These are phyloP conservation scores for Chytriomyces sp. DNA, from an alignment of 192 early-diverging fungal species.

Conservation along the genomic window DNA sequence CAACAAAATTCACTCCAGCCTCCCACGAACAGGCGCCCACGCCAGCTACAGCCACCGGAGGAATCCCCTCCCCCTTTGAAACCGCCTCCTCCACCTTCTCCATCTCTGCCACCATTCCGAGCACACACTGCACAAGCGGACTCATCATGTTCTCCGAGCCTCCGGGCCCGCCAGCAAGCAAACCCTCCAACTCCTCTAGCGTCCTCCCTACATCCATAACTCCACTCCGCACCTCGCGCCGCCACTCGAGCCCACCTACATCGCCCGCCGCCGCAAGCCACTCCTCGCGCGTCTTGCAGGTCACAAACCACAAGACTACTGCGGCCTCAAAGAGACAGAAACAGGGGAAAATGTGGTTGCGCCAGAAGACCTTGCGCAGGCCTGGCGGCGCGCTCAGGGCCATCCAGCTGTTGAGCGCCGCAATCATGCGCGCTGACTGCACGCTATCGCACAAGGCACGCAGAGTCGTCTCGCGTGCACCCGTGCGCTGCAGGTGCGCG, in stretches of 20 bases:
- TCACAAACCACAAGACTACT: constrained; percentile 7
- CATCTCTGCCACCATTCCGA: not conserved
- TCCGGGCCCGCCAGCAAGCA: not conserved
- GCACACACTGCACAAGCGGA: not conserved
- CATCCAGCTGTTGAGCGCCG: too few relatives aligned
- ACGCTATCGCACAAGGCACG: too few relatives aligned
- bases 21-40: too few relatives aligned
- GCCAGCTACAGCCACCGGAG: too few relatives aligned
- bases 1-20: too few relatives aligned
- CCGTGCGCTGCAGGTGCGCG: too few relatives aligned
- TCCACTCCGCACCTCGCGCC: constrained; percentile 3
- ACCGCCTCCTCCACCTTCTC: not conserved
- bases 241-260: not conserved
- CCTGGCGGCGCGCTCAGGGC: too few relatives aligned
- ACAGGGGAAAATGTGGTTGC: not conserved
- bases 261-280: not conserved
- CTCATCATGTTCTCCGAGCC: not conserved
- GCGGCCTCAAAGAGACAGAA: constrained; percentile 3
- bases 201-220: constrained; percentile 1
- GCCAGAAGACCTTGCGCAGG: not conserved
- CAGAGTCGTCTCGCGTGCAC: too few relatives aligned
- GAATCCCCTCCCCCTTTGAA: not conserved
- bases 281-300: not conserved
- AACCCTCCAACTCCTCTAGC: not conserved
- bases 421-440: too few relatives aligned